Evolutionary conservation across 2,329 filamentous ascomycete species (phyloP), one percentile per base, ranked within the genome.

Genomic region (Madurella fahalii): DNA sequence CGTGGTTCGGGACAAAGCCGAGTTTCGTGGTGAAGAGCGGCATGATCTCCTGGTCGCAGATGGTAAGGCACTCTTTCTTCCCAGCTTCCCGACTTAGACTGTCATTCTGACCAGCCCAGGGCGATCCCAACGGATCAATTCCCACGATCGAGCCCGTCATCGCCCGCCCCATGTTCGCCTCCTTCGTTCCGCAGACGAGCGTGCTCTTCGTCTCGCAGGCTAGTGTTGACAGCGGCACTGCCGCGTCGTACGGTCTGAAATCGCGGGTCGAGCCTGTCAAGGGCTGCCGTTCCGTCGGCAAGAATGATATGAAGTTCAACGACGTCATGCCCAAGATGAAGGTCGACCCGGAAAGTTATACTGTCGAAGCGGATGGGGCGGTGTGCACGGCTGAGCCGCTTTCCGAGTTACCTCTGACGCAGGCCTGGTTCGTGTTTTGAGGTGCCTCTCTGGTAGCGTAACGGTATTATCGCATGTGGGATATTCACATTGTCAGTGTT

Each of bases 301-400:
- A 96, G 79, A 78, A 73, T 64, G 89, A 96, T 71, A 96, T 96
- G 91, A 91, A 90, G 67, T 92, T 84, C 71, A 96, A 96, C 70
- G 84, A 90, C 66, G 72, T 73, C 52, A 90, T 84, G 82, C 93
- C 93, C 13, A 83, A 79, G 73, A 96, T 97, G 89, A 84, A 77
- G 64, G 92, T 97, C 57, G 92, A 97, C 70, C 89, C 93, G 5
- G 93, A 97, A 78, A 85, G 82, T 65, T 97, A 96, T 74, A 81
- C 77, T 15, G 92, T 96, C 25, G 85, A 93, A 74, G 92, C 92
- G 1, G 90, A 96, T 71, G 91, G 89, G 0, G 72, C 81, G 69
- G 74, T 85, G 37, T 92, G 88, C 67, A 79, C 75, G 41, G 90
- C 90, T 0, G 89, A 87, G 70, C 89, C 91, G 4, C 82, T 87